A percentile compares a stretch with the other conserved stretches of the same genome.
Conservation (phyloP, 306 rosid species). For the Dicorynia guianensis region DNA sequence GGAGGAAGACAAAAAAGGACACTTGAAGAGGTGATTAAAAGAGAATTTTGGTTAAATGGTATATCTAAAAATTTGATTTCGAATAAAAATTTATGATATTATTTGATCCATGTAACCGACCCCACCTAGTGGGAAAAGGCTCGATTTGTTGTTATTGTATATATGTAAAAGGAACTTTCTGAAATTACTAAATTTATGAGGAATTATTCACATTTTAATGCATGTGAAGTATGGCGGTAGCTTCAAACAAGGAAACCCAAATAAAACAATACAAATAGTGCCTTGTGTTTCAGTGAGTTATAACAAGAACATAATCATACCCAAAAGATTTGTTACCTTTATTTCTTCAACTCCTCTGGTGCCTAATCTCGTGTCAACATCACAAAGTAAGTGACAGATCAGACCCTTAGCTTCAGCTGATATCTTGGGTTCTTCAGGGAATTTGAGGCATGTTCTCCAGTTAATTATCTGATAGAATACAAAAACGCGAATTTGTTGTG, state of each 20-base stretch:
- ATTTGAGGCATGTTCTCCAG: constrained; percentile 95
- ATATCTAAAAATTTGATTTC: too few species aligned
- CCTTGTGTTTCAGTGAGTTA: constrained; percentile 7
- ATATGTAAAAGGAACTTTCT: constrained; percentile 17
- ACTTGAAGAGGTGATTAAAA: too few species aligned
- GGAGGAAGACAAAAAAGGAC: too few species aligned
- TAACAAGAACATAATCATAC: constrained; percentile 13
- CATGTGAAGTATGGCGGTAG: constrained; percentile 4
- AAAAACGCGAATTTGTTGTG: constrained; percentile 26
- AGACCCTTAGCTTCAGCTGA: constrained; percentile 84
- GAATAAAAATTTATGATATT: too few species aligned
- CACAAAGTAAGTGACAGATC: constrained; percentile 85
- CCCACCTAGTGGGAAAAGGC: too few species aligned
- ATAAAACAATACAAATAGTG: not conserved
- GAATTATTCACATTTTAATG: constrained; percentile 10
- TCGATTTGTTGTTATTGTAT: too few species aligned
- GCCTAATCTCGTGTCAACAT: constrained; percentile 93
- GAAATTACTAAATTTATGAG: constrained; percentile 10
- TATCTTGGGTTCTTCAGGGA: constrained; percentile 92
- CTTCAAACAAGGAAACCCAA: constrained; percentile 31
- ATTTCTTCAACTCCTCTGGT: constrained; percentile 91
- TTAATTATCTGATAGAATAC: constrained; percentile 80
- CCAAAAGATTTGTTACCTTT: constrained; percentile 65
- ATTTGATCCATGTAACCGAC: too few species aligned
- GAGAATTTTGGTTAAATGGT: too few species aligned